These are phyloP conservation scores for Chytridiales sp. DNA, from an alignment of 371 early-diverging fungal genomes.

Conservation along the genomic window DNA sequence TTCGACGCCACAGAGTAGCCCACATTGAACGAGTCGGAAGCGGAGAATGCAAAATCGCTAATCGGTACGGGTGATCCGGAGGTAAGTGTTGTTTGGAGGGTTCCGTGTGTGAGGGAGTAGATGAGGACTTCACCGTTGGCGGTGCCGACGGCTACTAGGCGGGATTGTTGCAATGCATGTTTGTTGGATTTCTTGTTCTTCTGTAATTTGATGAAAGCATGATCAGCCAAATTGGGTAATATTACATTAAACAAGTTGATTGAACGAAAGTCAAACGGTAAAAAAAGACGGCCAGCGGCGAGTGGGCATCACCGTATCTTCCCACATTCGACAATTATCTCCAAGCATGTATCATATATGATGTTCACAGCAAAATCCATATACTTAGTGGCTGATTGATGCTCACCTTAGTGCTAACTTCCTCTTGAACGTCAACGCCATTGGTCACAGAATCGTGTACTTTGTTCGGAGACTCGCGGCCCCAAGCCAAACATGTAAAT, in stretches of 20 bases:
- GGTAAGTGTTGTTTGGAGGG: conserved; percentile 52
- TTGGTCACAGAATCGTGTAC: background rate
- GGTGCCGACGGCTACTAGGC: conserved; percentile 64
- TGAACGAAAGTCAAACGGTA: too few species aligned
- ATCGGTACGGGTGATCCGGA: conserved; percentile 66
- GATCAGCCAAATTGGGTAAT: too few species aligned
- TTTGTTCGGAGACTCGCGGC: conserved; percentile 18
- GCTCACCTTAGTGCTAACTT: too few species aligned
- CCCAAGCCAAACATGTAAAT: conserved; percentile 67
- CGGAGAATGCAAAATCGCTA: conserved; percentile 65
- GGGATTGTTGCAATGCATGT: background rate
- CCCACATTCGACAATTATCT: too few species aligned
- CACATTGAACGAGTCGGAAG: background rate
- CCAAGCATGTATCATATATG: too few species aligned
- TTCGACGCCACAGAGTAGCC: conserved; percentile 1
- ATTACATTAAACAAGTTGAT: too few species aligned
- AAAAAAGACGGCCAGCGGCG: too few species aligned
- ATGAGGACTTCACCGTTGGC: conserved; percentile 64
- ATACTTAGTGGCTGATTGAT: too few species aligned
- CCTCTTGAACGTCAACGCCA: conserved; percentile 2
- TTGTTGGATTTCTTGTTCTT: too few species aligned
- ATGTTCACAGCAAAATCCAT: too few species aligned
- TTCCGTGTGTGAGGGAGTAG: conserved; percentile 65
- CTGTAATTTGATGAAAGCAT: too few species aligned
- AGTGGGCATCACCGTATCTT: too few species aligned